Conservation (phyloP, 345 rosid species). For the Eucalyptus virginea region DNA sequence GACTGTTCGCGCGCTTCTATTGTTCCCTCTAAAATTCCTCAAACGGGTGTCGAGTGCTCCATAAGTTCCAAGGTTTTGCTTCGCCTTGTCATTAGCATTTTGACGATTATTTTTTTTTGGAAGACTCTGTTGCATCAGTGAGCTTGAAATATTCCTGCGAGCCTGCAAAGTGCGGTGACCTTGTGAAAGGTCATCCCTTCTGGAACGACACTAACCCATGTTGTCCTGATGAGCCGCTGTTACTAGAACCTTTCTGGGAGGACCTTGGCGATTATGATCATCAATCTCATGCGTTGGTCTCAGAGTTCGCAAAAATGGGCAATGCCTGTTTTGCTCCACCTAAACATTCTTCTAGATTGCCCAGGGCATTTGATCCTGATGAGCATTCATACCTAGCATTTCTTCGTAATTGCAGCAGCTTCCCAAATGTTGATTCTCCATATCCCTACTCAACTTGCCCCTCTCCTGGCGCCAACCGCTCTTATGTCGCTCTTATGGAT, state of each 20-base stretch:
- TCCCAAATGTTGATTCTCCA: not conserved
- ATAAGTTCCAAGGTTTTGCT: not conserved
- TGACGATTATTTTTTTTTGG: not conserved
- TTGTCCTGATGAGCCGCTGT: no score
- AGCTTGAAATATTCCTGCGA: not conserved
- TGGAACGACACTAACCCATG: no score
- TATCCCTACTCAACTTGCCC: not conserved
- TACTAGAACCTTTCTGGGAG: no score
- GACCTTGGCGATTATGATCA: not conserved
- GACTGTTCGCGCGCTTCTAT: not conserved
- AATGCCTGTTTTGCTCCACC: not conserved
- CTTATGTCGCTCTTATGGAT: not conserved
- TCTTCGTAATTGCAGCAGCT: not conserved
- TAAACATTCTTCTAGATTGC: not conserved
- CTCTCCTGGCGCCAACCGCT: not conserved
- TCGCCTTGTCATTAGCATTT: not conserved
- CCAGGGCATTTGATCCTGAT: not conserved
- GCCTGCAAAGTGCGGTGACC: not conserved
- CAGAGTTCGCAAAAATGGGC: not conserved
- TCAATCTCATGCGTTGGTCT: not conserved
- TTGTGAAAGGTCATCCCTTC: no score
- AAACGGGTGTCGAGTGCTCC: not conserved
- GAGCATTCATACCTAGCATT: not conserved
- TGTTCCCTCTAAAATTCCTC: not conserved
- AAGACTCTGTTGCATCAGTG: not conserved